Evolutionary conservation across 768 basidiomycete genomes (phyloP), one percentile per base, ranked within the genome.

Genomic region (Daedaleopsis nitida): DNA sequence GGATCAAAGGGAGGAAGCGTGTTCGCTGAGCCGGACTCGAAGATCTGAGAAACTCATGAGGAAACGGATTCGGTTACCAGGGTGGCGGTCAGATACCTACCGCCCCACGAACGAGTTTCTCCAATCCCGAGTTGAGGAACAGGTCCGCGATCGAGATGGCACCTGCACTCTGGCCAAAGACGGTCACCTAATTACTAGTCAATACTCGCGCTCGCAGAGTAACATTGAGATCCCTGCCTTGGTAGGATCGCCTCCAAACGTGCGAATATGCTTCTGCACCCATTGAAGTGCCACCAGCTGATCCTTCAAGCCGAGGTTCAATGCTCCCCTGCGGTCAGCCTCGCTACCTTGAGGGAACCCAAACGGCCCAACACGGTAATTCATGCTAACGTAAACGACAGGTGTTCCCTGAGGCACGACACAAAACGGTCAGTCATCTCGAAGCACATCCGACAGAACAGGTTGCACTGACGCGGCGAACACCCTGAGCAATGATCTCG

Each of bases 251-350:
- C 89, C 89, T 72, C 89, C 90, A 62, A 91, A 91, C 0, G 74
- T 72, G 38, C 69, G 72, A 16, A 91, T 88, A 64, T 91, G 88
- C 10, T 79, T 79, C 54, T 77, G 81, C 13, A 91, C 75, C 88
- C 89, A 91, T 67, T 81, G 73, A n/a, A 91, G 68, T 0, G 84
- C 88, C 19, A 86, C 65, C 87, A 89, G 88, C 66, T 88, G 88
- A 66, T 92, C 90, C 71, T 89, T 91, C 75, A 91, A 89, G 0
- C 89, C 89, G 68, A 83, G 72, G 64, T 83, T 83, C 11, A 81
- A 72, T 1, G 76, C 75, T 9, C 72, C 73, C 5, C 72, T 70
- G 11, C 70, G 61, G 8, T 68, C 71, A 16, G 82, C 82, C 73
- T 80, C 76, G 9, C 67, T 57, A 3, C 80, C 79, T 59, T 75